Evolutionary conservation across 768 basidiomycete genomes (phyloP), one percentile per base, ranked within the genome.

Genomic region (Leccinum boreale): DNA sequence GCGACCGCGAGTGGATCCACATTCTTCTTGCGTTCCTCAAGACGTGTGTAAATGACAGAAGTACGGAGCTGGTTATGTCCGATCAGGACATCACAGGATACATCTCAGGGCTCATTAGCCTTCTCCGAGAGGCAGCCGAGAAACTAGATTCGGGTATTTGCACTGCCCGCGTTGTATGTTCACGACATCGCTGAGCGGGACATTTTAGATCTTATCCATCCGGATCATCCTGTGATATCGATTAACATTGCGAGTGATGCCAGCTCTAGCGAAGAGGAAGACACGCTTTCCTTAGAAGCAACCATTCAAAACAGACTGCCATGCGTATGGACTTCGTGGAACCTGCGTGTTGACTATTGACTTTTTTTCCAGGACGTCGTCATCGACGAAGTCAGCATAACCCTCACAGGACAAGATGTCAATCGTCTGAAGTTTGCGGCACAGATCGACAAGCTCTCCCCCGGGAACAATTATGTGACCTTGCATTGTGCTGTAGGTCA

Each of bases 1-100:
- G 77, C 57, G 87, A 92, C 62, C 76, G 78, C 21, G 91, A 94
- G 67, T 95, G 92, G 92, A 81, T 91, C 21, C 84, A 89, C 59
- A 80, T 88, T 15, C 78, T 89, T 6, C 76, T 94, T 29, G 83
- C 89, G 5, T 94, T 90, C 70, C 77, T 97, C 45, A 85, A 84
- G 65, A 81, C 84, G 12, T 87, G 82, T 58, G 80, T 85, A 17
- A 84, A 84, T 29, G 81, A 82, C 62, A 65, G 73, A 39, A 81
- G 78, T 4, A 72, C 73, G 46, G 83, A 85, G 51, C 60, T 87
- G 57, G 71, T 90, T 46, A 73, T 83, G 61, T 75, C 80, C 52
- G 77, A 83, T 56, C 77, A 77, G 9, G 82, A 83, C 63, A 77
- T 78, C 55, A 56, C 75, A 11, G 74, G 74, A 31, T 85, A 89